Base-by-base conservation (phyloP, 495 filamentous ascomycete species). In the Chaetomium cochliodes region DNA sequence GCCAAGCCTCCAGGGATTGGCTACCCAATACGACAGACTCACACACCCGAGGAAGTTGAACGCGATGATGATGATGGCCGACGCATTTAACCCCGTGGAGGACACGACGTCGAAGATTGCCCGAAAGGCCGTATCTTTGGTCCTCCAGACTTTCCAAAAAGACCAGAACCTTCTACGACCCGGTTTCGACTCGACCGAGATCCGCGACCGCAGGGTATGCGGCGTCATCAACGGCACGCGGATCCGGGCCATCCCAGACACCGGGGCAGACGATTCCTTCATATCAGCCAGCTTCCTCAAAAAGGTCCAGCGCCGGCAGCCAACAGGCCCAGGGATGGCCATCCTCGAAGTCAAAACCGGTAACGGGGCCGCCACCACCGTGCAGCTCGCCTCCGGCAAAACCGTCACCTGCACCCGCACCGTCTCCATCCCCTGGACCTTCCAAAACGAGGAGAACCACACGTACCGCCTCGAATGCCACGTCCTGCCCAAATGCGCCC, bases 11-110 rank as follows among this genome's bases (percentile, higher is more conserved):
- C 2, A 70, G n/a, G 41, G 15, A 11, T 20, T 22, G 30, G 85
- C 90, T 0, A 78, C 83, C 6, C 89, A 89, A 62, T 92, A 92
- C 64, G 82, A 82, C 2, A 92, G 94, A 89, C 90, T 91, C 0
- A 88, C 88, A n/a, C n/a, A n/a, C n/a, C n/a, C n/a, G n/a, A n/a
- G n/a, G n/a, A n/a, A n/a, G n/a, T n/a, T n/a, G n/a, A n/a, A n/a
- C n/a, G n/a, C n/a, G n/a, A n/a, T n/a, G n/a, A n/a, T n/a, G n/a
- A n/a, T n/a, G n/a, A n/a, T n/a, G n/a, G n/a, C n/a, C n/a, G n/a
- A n/a, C n/a, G n/a, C n/a, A n/a, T n/a, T n/a, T n/a, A n/a, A n/a
- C 8, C 77, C 90, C 2, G 90, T 96, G 86, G 15, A n/a, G 0
- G 7, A 33, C 30, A 7, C 30, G 30, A 33, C 7, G 30, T 3